Conservation (phyloP, 2,329 filamentous ascomycete species). For the Phialophora chinensis region DNA sequence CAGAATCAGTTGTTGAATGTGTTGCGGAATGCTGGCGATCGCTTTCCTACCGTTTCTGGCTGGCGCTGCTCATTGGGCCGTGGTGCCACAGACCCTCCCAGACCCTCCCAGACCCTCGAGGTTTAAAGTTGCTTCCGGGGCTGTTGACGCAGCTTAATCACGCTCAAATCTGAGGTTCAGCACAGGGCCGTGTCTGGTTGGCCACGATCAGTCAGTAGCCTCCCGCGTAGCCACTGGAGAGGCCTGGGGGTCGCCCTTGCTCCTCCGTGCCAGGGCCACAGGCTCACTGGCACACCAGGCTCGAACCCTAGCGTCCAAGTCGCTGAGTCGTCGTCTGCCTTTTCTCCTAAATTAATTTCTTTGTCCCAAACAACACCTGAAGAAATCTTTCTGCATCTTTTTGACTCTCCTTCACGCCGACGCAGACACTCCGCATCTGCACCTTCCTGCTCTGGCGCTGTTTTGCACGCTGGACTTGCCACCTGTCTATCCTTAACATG, state of each 20-base stretch:
- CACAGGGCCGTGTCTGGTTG: conserved; percentile 11
- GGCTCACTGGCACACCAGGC: conserved; percentile 5
- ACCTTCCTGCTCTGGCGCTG: conserved; percentile 16
- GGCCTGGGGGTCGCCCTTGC: background rate
- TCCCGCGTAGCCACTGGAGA: conserved; percentile 5
- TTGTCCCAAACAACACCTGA: conserved; percentile 31
- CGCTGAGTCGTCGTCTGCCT: conserved; percentile 11
- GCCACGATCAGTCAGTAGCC: conserved; percentile 12
- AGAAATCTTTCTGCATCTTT: conserved; percentile 25
- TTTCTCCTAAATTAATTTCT: conserved; percentile 32
- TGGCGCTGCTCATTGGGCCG: conserved; percentile 11
- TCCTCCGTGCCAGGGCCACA: conserved; percentile 12
- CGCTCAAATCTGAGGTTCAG: conserved; percentile 18
- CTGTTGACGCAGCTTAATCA: conserved; percentile 24
- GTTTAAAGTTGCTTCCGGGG: conserved; percentile 16
- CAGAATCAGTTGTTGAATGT: background rate
- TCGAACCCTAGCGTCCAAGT: conserved; percentile 15
- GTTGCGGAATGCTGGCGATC: background rate
- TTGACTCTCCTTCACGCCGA: conserved; percentile 19
- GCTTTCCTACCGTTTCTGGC: background rate
- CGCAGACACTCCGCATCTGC: conserved; percentile 16
- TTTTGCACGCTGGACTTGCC: conserved; percentile 13
- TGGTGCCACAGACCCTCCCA: conserved; percentile 14
- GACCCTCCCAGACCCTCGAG: background rate
- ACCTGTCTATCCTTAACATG: conserved; percentile 31